Percentiles rank a stretch among this genome's conserved stretches.
These are phyloP conservation scores for Coriaria nepalensis DNA, from an alignment of 306 rosid species.

Conservation along the genomic window DNA sequence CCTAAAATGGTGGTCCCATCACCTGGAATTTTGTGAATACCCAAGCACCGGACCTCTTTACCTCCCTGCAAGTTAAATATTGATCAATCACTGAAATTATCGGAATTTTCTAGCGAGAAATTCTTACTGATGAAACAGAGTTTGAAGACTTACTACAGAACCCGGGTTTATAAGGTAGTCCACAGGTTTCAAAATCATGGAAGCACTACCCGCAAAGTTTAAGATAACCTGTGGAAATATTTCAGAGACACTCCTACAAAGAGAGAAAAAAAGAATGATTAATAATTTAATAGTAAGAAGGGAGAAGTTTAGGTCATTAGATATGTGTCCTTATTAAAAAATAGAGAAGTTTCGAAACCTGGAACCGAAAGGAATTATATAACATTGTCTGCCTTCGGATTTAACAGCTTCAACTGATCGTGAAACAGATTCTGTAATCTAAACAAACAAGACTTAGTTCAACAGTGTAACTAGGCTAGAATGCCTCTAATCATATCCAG, in stretches of 20 bases:
- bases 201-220: constrained; percentile 70
- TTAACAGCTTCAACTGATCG: constrained; percentile 33
- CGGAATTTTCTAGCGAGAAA: no score
- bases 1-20: constrained; percentile 75
- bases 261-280: constrained; percentile 12
- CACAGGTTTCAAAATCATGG: constrained; percentile 77
- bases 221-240: constrained; percentile 65
- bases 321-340: background rate
- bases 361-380: constrained; percentile 57
- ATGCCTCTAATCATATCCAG: no score
- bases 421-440: constrained; percentile 62
- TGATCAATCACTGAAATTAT: no score
- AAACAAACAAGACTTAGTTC: constrained; percentile 18
- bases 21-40: constrained; percentile 54
- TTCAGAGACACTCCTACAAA: constrained; percentile 39
- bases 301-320: background rate
- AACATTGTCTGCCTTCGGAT: constrained; percentile 73
- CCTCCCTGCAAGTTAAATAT: constrained; percentile 40
- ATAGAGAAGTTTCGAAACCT: background rate
- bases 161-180: constrained; percentile 56
- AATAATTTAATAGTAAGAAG: background rate
- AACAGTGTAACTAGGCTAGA: constrained; percentile 4
- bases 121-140: no score
- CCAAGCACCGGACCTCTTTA: constrained; percentile 70
- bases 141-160: constrained; percentile 46